Evolutionary conservation across 306 rosid genomes (phyloP).

Genomic region (Aeschynomene evenia): DNA sequence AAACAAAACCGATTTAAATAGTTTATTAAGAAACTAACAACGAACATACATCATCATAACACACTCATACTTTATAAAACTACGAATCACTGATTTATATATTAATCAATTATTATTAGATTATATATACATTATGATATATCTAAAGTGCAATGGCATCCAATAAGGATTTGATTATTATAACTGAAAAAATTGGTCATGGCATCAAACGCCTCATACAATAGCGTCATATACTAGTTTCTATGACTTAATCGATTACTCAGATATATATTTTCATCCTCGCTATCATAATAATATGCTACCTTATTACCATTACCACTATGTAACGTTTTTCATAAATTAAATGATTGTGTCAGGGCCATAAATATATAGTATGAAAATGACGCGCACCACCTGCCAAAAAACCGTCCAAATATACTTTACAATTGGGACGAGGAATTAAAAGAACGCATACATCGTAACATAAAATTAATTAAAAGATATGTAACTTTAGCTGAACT

Average conservation of each 20-base stretch:
- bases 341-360: conserved; percentile 10
- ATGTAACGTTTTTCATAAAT: not conserved
- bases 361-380: not conserved
- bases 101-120: too few relatives aligned
- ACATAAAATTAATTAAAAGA: not conserved
- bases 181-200: not conserved
- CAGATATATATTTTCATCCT: not conserved
- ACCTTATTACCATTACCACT: not conserved
- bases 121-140: too few relatives aligned
- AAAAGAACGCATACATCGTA: not conserved
- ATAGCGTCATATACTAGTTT: not conserved
- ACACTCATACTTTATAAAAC: too few relatives aligned
- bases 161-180: too few relatives aligned
- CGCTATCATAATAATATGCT: not conserved
- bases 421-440: not conserved
- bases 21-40: too few relatives aligned
- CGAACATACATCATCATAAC: too few relatives aligned
- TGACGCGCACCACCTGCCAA: not conserved
- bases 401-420: not conserved
- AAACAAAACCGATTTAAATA: too few relatives aligned
- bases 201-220: not conserved
- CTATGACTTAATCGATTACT: not conserved
- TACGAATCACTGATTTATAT: too few relatives aligned
- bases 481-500: not conserved
- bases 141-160: too few relatives aligned